phyloP scores from a whole-genome alignment of 441 rosid genomes.

The Syzygium malaccense region DNA sequence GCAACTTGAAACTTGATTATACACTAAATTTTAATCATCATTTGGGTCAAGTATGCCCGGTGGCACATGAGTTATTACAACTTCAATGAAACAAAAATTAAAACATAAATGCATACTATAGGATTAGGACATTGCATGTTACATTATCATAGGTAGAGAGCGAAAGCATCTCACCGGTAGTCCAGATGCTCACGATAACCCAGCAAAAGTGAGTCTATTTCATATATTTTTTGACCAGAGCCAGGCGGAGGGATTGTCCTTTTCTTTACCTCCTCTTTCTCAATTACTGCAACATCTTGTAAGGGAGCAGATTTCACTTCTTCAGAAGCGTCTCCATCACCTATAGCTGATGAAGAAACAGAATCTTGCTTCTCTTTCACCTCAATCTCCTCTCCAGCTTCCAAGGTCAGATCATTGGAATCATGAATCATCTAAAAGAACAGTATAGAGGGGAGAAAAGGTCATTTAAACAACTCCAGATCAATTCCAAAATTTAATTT shows the following conservation, averaged over 20 bases:
- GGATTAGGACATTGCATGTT: background rate
- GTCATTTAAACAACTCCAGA: background rate
- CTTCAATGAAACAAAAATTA: background rate
- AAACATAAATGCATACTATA: background rate
- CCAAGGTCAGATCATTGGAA: conserved; percentile 33
- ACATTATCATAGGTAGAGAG: background rate
- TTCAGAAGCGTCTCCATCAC: conserved; percentile 10
- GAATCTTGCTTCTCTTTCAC: conserved; percentile 23
- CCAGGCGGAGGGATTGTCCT: conserved; percentile 69
- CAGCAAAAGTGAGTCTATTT: conserved; percentile 68
- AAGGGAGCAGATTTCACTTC: conserved; percentile 20
- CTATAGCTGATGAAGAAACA: conserved; percentile 16
- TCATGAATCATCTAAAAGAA: conserved; percentile 26
- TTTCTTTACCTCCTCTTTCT: conserved; percentile 25
- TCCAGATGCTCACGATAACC: conserved; percentile 68
- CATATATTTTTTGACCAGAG: conserved; percentile 68
- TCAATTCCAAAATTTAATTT: background rate
- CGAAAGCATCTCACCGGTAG: conserved; percentile 55
- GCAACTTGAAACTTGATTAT: background rate
- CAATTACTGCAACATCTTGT: conserved; percentile 14
- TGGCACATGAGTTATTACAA: background rate
- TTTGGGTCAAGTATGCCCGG: background rate
- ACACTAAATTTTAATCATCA: background rate
- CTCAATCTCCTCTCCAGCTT: conserved; percentile 26
- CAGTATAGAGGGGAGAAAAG: background rate